phyloP scores from a whole-genome alignment of 176 grass and related monocot genomes.

The Phoenix roebelenii region DNA sequence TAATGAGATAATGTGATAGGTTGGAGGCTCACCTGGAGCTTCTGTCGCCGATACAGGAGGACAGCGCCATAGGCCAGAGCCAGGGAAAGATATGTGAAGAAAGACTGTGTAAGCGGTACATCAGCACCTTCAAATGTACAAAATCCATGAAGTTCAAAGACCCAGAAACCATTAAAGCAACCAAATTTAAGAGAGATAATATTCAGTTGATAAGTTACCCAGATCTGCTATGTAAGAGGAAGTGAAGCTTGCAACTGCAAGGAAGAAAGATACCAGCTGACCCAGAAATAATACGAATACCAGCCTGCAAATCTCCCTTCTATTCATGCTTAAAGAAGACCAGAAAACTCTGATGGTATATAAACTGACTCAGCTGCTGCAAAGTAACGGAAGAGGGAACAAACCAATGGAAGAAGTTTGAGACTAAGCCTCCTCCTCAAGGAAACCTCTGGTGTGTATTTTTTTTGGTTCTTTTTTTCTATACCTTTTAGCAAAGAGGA shows the following conservation, averaged over 20 bases:
- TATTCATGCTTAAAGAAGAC: constrained; percentile 11
- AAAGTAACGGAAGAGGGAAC: no score
- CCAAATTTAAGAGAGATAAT: no score
- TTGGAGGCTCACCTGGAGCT: constrained; percentile 30
- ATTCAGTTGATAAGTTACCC: constrained; percentile 17
- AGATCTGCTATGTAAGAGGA: constrained; percentile 59
- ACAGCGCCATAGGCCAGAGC: constrained; percentile 51
- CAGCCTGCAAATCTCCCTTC: constrained; percentile 36
- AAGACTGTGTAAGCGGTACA: constrained; percentile 65
- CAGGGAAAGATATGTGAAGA: constrained; percentile 58
- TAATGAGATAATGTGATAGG: no score
- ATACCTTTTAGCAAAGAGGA: no score
- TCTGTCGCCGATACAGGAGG: constrained; percentile 38
- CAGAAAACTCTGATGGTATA: no score
- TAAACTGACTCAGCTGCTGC: no score
- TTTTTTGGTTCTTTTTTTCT: no score
- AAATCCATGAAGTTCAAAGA: not conserved
- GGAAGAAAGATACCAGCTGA: constrained; percentile 64
- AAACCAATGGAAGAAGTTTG: no score
- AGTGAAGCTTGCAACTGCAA: constrained; percentile 54
- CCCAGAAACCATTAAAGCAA: not conserved
- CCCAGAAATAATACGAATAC: constrained; percentile 49
- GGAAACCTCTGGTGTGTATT: no score
- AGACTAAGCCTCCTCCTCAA: no score
- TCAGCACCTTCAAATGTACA: constrained; percentile 40